phyloP scores from a whole-genome alignment of 148 eudicot species.

The Fagopyrum homotropicum region DNA sequence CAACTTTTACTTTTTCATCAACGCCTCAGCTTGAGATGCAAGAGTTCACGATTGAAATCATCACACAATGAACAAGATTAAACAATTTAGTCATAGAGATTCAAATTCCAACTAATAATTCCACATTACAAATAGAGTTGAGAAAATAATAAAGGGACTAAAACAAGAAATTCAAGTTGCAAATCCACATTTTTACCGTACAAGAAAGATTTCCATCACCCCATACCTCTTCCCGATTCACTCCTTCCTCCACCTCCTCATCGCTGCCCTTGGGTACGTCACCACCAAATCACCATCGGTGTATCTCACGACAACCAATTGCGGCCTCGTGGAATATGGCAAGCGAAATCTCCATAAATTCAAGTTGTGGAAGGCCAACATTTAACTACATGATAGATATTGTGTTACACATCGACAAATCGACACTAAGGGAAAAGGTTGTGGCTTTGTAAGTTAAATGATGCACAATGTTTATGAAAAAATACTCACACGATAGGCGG shows the following conservation, averaged over 20 bases:
- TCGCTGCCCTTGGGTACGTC: conserved; percentile 43
- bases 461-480: too few relatives aligned
- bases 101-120: background rate
- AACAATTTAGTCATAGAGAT: background rate
- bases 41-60: background rate
- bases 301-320: conserved; percentile 45
- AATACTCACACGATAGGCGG: too few relatives aligned
- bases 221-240: conserved; percentile 13
- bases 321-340: conserved; percentile 43
- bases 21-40: background rate
- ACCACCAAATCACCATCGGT: conserved; percentile 44
- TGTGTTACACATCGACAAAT: too few relatives aligned
- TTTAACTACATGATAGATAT: too few relatives aligned
- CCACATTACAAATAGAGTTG: background rate
- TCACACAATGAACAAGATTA: background rate
- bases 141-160: background rate
- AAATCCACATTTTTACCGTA: conserved; percentile 20
- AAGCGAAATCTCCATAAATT: conserved; percentile 68
- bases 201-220: conserved; percentile 33
- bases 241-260: conserved; percentile 6
- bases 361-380: too few relatives aligned
- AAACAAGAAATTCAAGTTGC: background rate
- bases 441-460: too few relatives aligned
- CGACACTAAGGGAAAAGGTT: too few relatives aligned
- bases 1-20: too few relatives aligned